Evolutionary conservation across 2,329 filamentous ascomycete genomes (phyloP), one percentile per base, ranked within the genome.

Genomic region (Aspergillus sojae): DNA sequence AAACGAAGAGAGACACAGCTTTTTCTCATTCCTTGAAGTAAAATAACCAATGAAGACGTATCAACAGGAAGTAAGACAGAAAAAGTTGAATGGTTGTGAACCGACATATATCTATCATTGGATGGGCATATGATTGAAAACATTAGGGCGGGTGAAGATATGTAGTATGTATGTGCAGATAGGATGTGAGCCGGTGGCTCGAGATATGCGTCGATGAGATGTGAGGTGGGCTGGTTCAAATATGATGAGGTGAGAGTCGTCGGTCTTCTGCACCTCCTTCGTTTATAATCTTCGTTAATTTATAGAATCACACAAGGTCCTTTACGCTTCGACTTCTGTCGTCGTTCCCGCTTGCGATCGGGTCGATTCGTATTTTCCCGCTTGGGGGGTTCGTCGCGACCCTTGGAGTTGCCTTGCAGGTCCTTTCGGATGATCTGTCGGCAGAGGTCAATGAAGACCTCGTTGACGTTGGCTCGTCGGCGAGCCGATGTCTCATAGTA

Each of bases 401-500:
- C 71, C 57, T 70, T 70, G 55, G 75, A 69, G 50, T 74, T 78
- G 14, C 76, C 73, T 62, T 79, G 74, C 43, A 78, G 70, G 65
- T 94, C 91, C 71, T 88, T 91, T 65, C 89, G 85, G 62, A 95
- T 87, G 80, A 96, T 93, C 77, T 95, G 92, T 64, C 91, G 86
- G 74, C 91, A 94, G 61, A 96, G 85, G 76, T 95, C 91, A 68
- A 92, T 81, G 78, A 96, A 97, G 54, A 94, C 92, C 76, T 96
- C 93, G 70, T 96, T 92, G 19, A 97, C 93, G 71, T 97, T 97
- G 67, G 91, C 91, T 73, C 90, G 85, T 70, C 91, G 89, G 67
- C 93, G 85, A 57, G 93, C 93, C 67, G 91, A 94, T 41, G 93
- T 91, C 80, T 97, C 93, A 74, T 96, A 97, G 77, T 96, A 97